Percentiles rank a stretch among this genome's conserved stretches.
These are phyloP conservation scores for Ligustrum vulgare DNA, from an alignment of 257 asterid species.

Conservation along the genomic window DNA sequence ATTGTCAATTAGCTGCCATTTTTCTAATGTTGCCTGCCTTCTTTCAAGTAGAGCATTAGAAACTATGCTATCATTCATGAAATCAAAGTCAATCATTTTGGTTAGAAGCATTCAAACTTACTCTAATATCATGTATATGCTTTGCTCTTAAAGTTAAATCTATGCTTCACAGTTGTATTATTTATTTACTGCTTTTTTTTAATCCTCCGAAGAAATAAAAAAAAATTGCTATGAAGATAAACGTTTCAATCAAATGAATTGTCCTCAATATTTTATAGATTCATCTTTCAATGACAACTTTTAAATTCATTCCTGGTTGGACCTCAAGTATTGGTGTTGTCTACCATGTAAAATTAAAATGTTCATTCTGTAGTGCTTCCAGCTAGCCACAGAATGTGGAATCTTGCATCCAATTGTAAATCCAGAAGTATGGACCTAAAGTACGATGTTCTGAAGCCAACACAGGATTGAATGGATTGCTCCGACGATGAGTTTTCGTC, in stretches of 20 bases:
- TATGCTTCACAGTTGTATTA: background rate
- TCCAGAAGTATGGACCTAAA: constrained; percentile 60
- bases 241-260: constrained; percentile 1
- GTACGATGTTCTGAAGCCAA: constrained; percentile 42
- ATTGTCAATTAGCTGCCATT: background rate
- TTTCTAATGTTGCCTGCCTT: background rate
- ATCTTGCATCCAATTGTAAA: constrained; percentile 68
- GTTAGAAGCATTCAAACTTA: background rate
- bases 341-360: constrained; percentile 25
- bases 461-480: constrained; percentile 49
- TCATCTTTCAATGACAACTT: background rate
- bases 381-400: constrained; percentile 55
- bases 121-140: background rate
- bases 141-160: background rate
- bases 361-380: constrained; percentile 23
- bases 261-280: background rate
- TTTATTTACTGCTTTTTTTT: background rate
- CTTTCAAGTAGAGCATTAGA: background rate
- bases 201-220: constrained; percentile 7
- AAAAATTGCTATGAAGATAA: constrained; percentile 5
- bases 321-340: constrained; percentile 20
- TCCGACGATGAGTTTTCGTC: constrained; percentile 82
- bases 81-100: background rate
- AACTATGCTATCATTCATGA: background rate
- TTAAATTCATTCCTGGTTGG: constrained; percentile 15